Conservation (phyloP, 495 filamentous ascomycete species). For the Corynascus novoguineensis region DNA sequence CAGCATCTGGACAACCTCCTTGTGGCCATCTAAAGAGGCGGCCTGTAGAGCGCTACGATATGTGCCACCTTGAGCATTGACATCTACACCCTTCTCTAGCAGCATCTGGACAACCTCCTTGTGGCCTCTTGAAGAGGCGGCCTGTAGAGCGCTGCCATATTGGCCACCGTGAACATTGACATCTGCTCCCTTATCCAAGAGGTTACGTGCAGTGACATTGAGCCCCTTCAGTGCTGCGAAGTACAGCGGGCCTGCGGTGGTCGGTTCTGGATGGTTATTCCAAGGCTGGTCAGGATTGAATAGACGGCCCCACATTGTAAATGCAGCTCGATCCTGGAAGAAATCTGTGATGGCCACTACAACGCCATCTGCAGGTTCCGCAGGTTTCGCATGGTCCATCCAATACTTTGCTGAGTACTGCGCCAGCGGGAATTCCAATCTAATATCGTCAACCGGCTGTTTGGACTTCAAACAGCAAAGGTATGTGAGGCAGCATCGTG, state of each 20-base stretch:
- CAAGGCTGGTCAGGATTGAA: not conserved
- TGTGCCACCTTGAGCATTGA: not conserved
- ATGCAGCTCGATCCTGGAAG: not conserved
- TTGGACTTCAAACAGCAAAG: not conserved
- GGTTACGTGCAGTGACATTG: not conserved
- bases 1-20: not conserved
- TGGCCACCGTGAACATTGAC: not conserved
- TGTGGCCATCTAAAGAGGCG: not conserved
- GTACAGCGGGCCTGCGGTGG: not conserved
- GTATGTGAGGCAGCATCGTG: not conserved
- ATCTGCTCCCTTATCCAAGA: not conserved
- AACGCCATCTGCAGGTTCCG: not conserved
- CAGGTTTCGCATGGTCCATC: not conserved
- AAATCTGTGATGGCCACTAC: not conserved
- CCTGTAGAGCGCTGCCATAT: not conserved
- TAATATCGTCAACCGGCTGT: not conserved
- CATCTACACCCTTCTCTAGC: not conserved
- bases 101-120: not conserved
- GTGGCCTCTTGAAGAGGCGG: not conserved
- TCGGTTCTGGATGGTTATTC: not conserved
- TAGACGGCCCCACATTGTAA: not conserved
- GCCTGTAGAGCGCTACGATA: not conserved
- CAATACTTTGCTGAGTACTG: not conserved
- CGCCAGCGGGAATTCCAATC: not conserved
- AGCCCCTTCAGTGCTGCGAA: not conserved